A percentile compares a stretch with the other conserved stretches of the same genome.
phyloP scores from a whole-genome alignment of 345 rosid species.

The Gossypium thurberi region DNA sequence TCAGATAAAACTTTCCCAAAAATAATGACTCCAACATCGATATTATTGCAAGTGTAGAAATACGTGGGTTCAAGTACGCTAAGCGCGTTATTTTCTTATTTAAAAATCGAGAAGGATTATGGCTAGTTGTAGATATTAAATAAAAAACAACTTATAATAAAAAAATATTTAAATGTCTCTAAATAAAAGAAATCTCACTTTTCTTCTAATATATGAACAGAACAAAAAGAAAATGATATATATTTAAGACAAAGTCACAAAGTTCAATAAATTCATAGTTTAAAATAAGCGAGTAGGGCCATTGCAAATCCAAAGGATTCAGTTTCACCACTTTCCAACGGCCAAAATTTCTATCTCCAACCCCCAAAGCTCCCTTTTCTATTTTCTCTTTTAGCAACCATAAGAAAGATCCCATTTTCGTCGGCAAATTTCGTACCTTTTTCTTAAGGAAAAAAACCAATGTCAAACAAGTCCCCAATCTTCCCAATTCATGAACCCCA shows the following conservation, averaged over 20 bases:
- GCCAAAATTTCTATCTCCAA: conserved; percentile 22
- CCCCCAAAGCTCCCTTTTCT: conserved; percentile 20
- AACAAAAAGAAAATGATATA: too few species aligned
- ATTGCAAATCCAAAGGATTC: conserved; percentile 13
- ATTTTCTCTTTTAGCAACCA: not conserved
- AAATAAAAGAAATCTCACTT: too few species aligned
- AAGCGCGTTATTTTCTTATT: too few species aligned
- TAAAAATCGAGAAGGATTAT: accelerated
- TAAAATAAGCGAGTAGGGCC: not conserved
- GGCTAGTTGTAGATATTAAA: accelerated
- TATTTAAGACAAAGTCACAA: too few species aligned
- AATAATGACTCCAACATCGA: too few species aligned
- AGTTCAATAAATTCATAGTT: too few species aligned
- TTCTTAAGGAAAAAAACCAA: conserved; percentile 16
- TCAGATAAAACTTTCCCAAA: too few species aligned
- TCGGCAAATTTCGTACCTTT: not conserved
- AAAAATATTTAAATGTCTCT: too few species aligned
- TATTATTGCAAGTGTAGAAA: accelerated
- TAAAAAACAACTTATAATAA: too few species aligned
- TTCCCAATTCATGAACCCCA: conserved; percentile 64
- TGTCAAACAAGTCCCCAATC: conserved; percentile 60
- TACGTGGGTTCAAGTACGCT: accelerated
- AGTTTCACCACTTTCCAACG: conserved; percentile 18
- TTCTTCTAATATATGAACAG: too few species aligned
- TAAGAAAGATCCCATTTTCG: not conserved